Percentiles rank a stretch among this genome's conserved stretches.
These are phyloP conservation scores for Sporothrix luriei DNA, from an alignment of 2,329 filamentous ascomycete species.

Conservation along the genomic window DNA sequence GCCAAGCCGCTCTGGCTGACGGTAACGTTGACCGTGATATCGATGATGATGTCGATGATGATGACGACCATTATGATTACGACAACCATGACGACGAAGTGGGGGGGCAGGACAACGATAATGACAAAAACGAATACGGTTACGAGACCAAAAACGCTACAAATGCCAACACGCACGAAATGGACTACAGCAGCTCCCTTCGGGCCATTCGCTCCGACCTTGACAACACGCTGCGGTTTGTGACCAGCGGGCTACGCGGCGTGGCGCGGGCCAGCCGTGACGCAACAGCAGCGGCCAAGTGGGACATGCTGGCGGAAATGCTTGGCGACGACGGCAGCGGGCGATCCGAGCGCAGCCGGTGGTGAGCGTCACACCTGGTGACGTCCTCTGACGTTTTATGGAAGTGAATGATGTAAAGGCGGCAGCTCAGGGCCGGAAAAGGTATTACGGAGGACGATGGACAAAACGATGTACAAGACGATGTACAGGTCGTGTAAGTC, in stretches of 20 bases:
- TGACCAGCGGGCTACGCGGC: constrained; percentile 71
- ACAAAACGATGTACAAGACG: not conserved
- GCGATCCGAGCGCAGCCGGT: constrained; percentile 15
- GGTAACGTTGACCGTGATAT: constrained; percentile 37
- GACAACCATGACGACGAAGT: not conserved
- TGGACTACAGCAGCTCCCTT: constrained; percentile 56
- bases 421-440: not conserved
- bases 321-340: constrained; percentile 56
- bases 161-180: constrained; percentile 23
- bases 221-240: constrained; percentile 67
- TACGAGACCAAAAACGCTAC: constrained; percentile 28
- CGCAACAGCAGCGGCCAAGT: constrained; percentile 56
- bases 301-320: constrained; percentile 82
- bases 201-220: constrained; percentile 63
- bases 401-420: not conserved
- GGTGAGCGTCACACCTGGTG: not conserved
- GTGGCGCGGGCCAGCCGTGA: constrained; percentile 74
- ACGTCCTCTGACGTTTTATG: not conserved
- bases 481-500: not conserved
- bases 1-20: not conserved
- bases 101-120: not conserved
- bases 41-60: constrained; percentile 35
- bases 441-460: not conserved
- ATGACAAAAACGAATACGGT: constrained; percentile 35
- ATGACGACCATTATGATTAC: constrained; percentile 33